phyloP scores from a whole-genome alignment of 2,329 filamentous ascomycete genomes.

The Coniochaeta prunicola region DNA sequence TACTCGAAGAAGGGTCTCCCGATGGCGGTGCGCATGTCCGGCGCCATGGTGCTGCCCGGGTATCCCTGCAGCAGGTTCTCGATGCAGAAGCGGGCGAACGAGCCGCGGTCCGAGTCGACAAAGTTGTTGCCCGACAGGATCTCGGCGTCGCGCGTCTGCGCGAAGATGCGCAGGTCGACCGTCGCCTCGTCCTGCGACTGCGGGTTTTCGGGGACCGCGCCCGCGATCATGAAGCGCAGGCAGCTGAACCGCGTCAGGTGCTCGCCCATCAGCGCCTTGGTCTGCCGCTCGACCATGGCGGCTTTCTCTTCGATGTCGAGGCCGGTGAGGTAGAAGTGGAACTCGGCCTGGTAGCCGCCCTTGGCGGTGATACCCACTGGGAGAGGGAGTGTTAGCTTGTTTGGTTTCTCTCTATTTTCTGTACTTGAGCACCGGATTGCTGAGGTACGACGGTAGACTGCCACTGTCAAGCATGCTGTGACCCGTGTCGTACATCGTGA shows the following conservation, averaged over 20 bases:
- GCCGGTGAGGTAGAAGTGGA: conserved; percentile 12
- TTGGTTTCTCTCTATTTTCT: too few relatives aligned
- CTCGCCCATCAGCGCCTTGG: conserved; percentile 13
- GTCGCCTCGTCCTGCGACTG: conserved; percentile 24
- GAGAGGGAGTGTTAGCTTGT: neutral
- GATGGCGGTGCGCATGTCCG: conserved; percentile 28
- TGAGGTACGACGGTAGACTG: neutral
- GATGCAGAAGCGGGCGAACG: conserved; percentile 25
- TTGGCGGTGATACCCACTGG: conserved; percentile 15
- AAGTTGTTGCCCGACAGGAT: conserved; percentile 13
- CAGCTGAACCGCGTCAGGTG: conserved; percentile 15
- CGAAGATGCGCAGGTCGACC: conserved; percentile 26
- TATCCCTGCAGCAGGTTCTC: conserved; percentile 32
- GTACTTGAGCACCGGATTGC: neutral
- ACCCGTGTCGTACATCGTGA: neutral
- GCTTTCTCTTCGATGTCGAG: conserved; percentile 14
- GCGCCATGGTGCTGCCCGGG: conserved; percentile 25
- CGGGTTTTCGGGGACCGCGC: conserved; percentile 17
- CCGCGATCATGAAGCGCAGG: conserved; percentile 19
- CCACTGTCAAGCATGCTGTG: neutral
- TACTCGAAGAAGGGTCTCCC: conserved; percentile 28
- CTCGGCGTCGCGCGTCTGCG: conserved; percentile 5
- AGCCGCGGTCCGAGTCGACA: conserved; percentile 18
- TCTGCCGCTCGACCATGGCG: conserved; percentile 11
- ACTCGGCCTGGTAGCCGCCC: conserved; percentile 18